phyloP scores from a whole-genome alignment of 805 yeast genomes.

The Schizosaccharomyces pombe region DNA sequence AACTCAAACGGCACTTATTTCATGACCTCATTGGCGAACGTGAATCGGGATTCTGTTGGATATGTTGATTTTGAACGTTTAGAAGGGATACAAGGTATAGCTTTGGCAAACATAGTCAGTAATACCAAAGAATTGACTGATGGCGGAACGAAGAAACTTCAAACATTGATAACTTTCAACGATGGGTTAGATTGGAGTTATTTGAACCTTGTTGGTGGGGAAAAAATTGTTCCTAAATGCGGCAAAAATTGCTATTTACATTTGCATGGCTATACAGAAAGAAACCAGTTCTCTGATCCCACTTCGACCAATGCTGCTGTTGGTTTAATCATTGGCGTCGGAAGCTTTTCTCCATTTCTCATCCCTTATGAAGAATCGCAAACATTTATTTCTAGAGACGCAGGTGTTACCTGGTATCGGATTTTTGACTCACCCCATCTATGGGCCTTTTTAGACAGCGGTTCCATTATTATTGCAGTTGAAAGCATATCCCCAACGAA shows the following conservation, averaged over 20 bases:
- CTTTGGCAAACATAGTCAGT: conserved; percentile 44
- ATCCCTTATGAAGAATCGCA: conserved; percentile 28
- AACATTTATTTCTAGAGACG: conserved; percentile 70
- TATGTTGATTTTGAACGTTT: conserved; percentile 76
- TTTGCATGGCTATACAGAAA: conserved; percentile 75
- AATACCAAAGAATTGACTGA: conserved; percentile 27
- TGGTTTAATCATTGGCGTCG: conserved; percentile 79
- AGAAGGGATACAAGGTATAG: conserved; percentile 65
- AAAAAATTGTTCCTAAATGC: conserved; percentile 28
- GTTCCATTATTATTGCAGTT: conserved; percentile 59
- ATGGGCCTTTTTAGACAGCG: conserved; percentile 96
- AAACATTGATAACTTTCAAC: conserved; percentile 57
- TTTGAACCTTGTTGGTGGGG: conserved; percentile 37
- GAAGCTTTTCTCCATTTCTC: conserved; percentile 57
- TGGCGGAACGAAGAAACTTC: conserved; percentile 27
- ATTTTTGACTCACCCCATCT: conserved; percentile 46
- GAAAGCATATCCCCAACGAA: conserved; percentile 36
- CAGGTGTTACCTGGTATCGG: conserved; percentile 74
- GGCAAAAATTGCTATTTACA: conserved; percentile 52
- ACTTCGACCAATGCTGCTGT: conserved; percentile 72
- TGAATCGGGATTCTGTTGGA: conserved; percentile 50
- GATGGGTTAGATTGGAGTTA: conserved; percentile 77
- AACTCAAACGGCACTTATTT: conserved; percentile 81
- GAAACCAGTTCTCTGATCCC: conserved; percentile 62
- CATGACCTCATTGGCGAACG: conserved; percentile 40